Conservation (phyloP, 1,284 basidiomycete species). For the Boletus semigastroideus region DNA sequence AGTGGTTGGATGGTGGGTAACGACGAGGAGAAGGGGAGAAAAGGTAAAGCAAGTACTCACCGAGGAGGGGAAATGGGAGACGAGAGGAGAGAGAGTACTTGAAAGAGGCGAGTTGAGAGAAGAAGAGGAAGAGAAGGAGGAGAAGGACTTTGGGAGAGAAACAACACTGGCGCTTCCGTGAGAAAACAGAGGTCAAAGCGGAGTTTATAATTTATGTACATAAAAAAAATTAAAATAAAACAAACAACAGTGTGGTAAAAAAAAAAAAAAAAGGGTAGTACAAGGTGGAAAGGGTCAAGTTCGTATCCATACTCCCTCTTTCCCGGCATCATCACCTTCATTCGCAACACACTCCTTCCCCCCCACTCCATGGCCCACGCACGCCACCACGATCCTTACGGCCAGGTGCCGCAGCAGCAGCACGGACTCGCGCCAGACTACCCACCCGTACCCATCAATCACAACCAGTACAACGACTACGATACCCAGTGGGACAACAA, state of each 20-base stretch:
- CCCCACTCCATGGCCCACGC: slow-evolving; percentile 53
- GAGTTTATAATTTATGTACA: slow-evolving; percentile 27
- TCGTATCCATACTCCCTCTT: not conserved
- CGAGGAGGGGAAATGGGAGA: slow-evolving; percentile 10
- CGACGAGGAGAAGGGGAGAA: slow-evolving; percentile 4
- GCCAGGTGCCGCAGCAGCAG: slow-evolving; percentile 24
- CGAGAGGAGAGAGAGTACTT: slow-evolving; percentile 22
- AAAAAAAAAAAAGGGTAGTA: not conserved
- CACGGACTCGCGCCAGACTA: slow-evolving; percentile 40
- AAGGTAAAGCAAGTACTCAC: slow-evolving; percentile 23
- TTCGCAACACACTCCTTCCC: not conserved
- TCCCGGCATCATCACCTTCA: not conserved
- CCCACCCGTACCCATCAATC: slow-evolving; percentile 24
- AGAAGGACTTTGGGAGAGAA: slow-evolving; percentile 32
- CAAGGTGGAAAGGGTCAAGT: not conserved
- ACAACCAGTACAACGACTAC: slow-evolving; percentile 38
- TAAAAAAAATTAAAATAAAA: too few relatives aligned
- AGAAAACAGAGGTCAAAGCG: slow-evolving; percentile 34
- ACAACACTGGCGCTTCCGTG: slow-evolving; percentile 34
- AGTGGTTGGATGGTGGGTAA: not conserved
- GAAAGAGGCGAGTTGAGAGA: slow-evolving; percentile 23
- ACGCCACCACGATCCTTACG: slow-evolving; percentile 42
- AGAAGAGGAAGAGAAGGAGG: slow-evolving; percentile 34
- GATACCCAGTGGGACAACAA: slow-evolving; percentile 63
- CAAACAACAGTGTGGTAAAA: not conserved